Conservation (phyloP, 179 eudicot species). For the Corrigiola litoralis region DNA sequence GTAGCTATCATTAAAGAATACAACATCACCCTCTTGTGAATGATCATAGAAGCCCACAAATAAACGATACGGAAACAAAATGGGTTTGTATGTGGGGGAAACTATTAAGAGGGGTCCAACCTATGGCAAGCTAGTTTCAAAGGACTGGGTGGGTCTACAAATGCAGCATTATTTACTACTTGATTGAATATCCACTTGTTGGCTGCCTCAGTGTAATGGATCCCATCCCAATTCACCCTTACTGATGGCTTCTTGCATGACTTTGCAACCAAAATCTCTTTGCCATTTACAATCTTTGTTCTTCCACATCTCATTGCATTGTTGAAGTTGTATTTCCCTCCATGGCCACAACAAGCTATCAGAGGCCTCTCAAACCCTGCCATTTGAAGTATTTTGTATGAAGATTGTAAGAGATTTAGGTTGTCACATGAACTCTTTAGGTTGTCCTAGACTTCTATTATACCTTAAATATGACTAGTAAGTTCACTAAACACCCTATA, state of each 20-base stretch:
- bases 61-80: too few relatives aligned
- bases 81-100: too few relatives aligned
- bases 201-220: conserved; percentile 63
- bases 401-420: too few relatives aligned
- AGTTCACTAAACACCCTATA: too few relatives aligned
- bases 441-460: too few relatives aligned
- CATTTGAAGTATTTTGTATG: background rate
- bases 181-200: conserved; percentile 46
- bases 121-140: conserved; percentile 34
- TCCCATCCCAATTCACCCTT: conserved; percentile 59
- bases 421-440: too few relatives aligned
- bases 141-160: conserved; percentile 41
- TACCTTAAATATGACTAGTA: too few relatives aligned
- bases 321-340: conserved; percentile 52
- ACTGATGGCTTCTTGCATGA: conserved; percentile 44
- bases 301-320: conserved; percentile 47
- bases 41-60: too few relatives aligned
- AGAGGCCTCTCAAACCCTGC: conserved; percentile 50
- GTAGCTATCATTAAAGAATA: too few relatives aligned
- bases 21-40: too few relatives aligned
- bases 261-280: conserved; percentile 39
- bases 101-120: too few relatives aligned
- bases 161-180: conserved; percentile 29
- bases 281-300: conserved; percentile 37
- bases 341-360: conserved; percentile 55